Evolutionary conservation across 768 basidiomycete species (phyloP).

Genomic region (Phanerochaete carnosa): DNA sequence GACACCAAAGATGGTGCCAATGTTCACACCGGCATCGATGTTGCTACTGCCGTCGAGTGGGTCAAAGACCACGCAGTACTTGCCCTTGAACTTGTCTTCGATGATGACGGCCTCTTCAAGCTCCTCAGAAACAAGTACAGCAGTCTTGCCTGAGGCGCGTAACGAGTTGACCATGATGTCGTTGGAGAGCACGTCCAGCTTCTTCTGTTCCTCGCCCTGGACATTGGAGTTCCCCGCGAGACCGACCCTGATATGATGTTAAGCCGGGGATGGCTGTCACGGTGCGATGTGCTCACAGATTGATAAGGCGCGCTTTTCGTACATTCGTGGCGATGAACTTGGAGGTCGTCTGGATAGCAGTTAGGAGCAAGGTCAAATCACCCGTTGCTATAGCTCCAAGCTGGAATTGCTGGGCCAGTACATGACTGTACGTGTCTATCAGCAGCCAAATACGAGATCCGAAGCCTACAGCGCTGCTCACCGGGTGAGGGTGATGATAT

Average conservation of each 20-base stretch:
- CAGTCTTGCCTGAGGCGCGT: slow-evolving; percentile 92
- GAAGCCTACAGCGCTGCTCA: slow-evolving; percentile 31
- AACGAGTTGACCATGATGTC: slow-evolving; percentile 99
- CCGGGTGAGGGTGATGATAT: slow-evolving; percentile 93
- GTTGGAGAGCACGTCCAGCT: slow-evolving; percentile 95
- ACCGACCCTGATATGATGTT: slow-evolving; percentile 68
- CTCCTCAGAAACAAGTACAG: slow-evolving; percentile 96
- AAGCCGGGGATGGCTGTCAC: neutral
- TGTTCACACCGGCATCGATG: slow-evolving; percentile 98
- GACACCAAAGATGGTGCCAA: slow-evolving; percentile 96
- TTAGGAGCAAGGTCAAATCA: slow-evolving; percentile 91
- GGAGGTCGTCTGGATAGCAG: slow-evolving; percentile 93
- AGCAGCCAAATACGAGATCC: slow-evolving; percentile 5
- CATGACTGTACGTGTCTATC: slow-evolving; percentile 54
- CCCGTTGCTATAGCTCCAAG: slow-evolving; percentile 84
- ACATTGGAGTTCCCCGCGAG: slow-evolving; percentile 95
- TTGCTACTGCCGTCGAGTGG: slow-evolving; percentile 95
- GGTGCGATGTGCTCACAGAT: slow-evolving; percentile 61
- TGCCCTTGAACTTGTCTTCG: slow-evolving; percentile 74
- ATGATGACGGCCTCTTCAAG: slow-evolving; percentile 91
- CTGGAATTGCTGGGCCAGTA: slow-evolving; percentile 80
- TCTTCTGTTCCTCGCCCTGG: slow-evolving; percentile 99
- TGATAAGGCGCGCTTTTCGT: slow-evolving; percentile 94
- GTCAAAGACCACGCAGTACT: slow-evolving; percentile 98
- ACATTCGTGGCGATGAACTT: slow-evolving; percentile 99